Evolutionary conservation across 2,329 filamentous ascomycete genomes (phyloP).

Genomic region (Orbilia ellipsospora): DNA sequence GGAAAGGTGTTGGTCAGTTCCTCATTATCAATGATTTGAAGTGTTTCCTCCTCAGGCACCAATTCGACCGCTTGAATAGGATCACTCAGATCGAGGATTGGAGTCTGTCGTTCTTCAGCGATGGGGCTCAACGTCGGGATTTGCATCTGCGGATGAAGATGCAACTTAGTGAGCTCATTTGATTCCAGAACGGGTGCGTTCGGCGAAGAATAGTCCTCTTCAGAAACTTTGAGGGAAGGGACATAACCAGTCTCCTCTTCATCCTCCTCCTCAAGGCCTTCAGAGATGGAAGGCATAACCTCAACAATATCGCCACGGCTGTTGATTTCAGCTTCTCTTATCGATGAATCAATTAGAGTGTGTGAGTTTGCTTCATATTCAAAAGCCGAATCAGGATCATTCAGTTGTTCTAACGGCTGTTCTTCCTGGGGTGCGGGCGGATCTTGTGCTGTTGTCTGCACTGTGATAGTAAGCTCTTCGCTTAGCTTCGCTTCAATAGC

Average conservation of each 20-base stretch:
- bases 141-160: conserved; percentile 20
- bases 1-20: not conserved
- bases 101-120: conserved; percentile 31
- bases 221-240: too few species aligned
- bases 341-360: not conserved
- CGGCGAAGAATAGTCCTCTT: too few species aligned
- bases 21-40: not conserved
- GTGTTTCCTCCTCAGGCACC: not conserved
- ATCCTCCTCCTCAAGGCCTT: conserved; percentile 23
- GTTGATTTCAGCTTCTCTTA: conserved; percentile 12
- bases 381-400: not conserved
- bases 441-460: too few species aligned
- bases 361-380: not conserved
- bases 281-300: conserved; percentile 27
- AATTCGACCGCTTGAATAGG: not conserved
- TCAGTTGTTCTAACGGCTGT: not conserved
- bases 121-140: conserved; percentile 20
- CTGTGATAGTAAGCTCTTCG: too few species aligned
- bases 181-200: too few species aligned
- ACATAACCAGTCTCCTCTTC: not conserved
- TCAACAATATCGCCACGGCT: conserved; percentile 18
- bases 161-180: not conserved
- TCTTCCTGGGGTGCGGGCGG: not conserved
- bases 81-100: conserved; percentile 4
- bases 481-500: too few species aligned